A percentile compares a stretch with the other conserved stretches of the same genome.
phyloP scores from a whole-genome alignment of 2,329 filamentous ascomycete genomes.

The Zelopaecilomyces penicillatus region DNA sequence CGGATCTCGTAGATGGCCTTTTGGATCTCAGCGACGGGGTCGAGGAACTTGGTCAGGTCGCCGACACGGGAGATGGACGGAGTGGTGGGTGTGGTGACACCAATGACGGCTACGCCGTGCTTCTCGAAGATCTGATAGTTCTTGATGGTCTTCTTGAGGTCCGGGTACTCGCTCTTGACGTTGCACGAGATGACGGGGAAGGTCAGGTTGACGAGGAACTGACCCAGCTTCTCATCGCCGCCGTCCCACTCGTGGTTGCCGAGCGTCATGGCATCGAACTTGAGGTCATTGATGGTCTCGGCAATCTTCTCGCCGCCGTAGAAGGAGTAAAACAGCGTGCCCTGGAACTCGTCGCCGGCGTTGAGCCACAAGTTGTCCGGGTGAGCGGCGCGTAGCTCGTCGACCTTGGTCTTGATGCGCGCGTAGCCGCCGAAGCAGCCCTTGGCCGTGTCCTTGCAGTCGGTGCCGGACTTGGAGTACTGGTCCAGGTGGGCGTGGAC shows the following conservation, averaged over 20 bases:
- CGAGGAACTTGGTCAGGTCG: constrained; percentile 47
- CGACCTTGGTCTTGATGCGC: constrained; percentile 52
- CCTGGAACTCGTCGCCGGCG: constrained; percentile 62
- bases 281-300: constrained; percentile 54
- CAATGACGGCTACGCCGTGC: constrained; percentile 53
- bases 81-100: constrained; percentile 53
- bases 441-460: constrained; percentile 46
- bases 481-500: constrained; percentile 60
- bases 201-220: constrained; percentile 54
- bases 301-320: constrained; percentile 62
- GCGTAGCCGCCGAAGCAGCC: constrained; percentile 59
- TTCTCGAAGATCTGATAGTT: constrained; percentile 57
- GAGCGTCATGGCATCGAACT: constrained; percentile 60
- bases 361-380: constrained; percentile 57
- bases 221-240: constrained; percentile 53
- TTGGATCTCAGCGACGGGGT: constrained; percentile 51
- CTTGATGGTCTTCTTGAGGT: constrained; percentile 55
- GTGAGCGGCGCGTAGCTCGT: constrained; percentile 46
- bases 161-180: constrained; percentile 49
- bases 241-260: constrained; percentile 62
- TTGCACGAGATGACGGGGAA: constrained; percentile 59
- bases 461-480: constrained; percentile 51
- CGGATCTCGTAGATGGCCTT: constrained; percentile 53
- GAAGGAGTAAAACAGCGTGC: constrained; percentile 59
- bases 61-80: constrained; percentile 51